Evolutionary conservation across 73 alveolate genomes (phyloP).

Genomic region (Symbiodinium pilosum): DNA sequence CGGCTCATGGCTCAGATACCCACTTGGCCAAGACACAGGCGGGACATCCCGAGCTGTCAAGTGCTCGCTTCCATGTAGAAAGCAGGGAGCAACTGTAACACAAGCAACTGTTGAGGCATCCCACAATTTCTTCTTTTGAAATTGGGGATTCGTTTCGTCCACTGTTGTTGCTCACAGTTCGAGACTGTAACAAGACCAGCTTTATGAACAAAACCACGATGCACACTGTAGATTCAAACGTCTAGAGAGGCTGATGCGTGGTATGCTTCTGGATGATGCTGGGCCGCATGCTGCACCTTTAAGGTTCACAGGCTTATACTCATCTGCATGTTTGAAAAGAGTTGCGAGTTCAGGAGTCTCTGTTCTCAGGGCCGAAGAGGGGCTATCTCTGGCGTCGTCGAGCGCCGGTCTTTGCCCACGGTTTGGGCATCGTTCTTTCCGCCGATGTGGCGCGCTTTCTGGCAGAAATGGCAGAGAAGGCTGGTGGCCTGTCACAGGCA

Average conservation of each 20-base stretch:
- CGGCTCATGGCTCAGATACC: neutral
- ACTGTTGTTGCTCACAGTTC: no score
- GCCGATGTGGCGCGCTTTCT: constrained; percentile 2
- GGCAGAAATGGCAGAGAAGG: neutral
- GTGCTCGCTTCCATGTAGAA: no score
- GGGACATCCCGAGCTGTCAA: no score
- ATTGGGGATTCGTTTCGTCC: no score
- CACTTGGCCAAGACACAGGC: neutral
- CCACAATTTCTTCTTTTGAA: neutral
- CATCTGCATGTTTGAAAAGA: no score
- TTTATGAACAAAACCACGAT: no score
- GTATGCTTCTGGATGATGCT: neutral
- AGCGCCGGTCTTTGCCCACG: constrained; percentile 21
- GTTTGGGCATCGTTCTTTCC: neutral
- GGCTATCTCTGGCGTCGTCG: constrained; percentile 69
- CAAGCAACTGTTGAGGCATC: neutral
- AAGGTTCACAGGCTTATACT: no score
- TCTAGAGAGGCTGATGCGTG: neutral
- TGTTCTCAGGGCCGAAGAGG: neutral
- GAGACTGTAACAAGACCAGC: no score
- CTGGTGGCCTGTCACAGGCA: neutral
- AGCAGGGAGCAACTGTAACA: no score
- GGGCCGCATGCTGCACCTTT: neutral
- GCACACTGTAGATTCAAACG: no score
- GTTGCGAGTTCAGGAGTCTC: neutral